Evolutionary conservation across 805 yeast species (phyloP).

Genomic region (Diddensiella transvaalensis): DNA sequence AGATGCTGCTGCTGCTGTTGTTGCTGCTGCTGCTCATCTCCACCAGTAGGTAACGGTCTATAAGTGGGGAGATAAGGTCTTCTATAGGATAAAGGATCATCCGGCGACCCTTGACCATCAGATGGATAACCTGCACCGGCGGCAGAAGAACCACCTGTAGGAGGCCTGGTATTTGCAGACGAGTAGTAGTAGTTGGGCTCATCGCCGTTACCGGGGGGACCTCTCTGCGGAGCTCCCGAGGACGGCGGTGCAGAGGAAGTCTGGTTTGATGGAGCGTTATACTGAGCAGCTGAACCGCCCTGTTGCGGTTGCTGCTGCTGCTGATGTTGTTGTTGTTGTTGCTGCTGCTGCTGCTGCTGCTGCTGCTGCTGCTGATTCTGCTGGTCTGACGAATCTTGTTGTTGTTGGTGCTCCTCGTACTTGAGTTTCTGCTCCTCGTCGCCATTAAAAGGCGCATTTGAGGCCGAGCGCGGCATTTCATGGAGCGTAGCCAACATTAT

Average conservation of each 20-base stretch:
- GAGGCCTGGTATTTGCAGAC: background rate
- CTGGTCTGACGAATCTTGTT: conserved; percentile 7
- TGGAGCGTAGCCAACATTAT: conserved; percentile 15
- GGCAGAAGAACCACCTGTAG: no score
- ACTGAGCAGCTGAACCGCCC: background rate
- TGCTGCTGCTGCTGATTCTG: conserved; percentile 14
- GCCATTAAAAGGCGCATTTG: no score
- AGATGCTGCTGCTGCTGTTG: conserved; percentile 1
- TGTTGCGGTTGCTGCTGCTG: background rate
- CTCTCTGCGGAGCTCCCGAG: background rate
- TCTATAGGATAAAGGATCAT: background rate
- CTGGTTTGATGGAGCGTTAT: background rate
- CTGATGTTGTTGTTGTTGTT: background rate
- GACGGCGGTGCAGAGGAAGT: background rate
- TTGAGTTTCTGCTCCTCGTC: conserved; percentile 11
- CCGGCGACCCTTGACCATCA: background rate
- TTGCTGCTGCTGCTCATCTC: conserved; percentile 2
- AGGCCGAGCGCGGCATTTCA: conserved; percentile 7
- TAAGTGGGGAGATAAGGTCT: background rate
- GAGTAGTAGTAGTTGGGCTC: conserved; percentile 7
- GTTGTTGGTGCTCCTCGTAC: conserved; percentile 8
- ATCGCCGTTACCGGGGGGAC: background rate
- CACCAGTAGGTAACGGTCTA: conserved; percentile 5
- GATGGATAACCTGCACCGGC: background rate
- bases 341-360: conserved; percentile 3